Conservation (phyloP, 148 eudicot genomes). For the Polygonum maritimum region DNA sequence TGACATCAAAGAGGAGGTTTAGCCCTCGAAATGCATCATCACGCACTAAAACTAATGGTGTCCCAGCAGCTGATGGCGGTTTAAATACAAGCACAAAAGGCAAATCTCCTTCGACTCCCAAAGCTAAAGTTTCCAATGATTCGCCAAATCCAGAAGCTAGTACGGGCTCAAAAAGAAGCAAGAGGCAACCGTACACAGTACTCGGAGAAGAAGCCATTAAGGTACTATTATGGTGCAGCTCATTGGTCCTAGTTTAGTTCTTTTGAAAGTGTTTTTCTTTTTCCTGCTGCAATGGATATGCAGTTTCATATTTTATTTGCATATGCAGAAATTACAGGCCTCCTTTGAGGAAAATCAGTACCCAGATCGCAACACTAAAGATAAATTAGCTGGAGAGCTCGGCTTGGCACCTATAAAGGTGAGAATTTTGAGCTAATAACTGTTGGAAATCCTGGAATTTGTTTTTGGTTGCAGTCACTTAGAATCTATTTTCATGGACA, state of each 20-base stretch:
- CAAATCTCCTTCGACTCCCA: neutral
- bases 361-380: constrained; percentile 52
- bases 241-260: neutral
- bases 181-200: constrained; percentile 29
- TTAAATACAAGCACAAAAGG: neutral
- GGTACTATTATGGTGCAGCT: constrained; percentile 29
- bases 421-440: neutral
- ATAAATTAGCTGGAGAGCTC: constrained; percentile 62
- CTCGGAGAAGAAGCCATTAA: constrained; percentile 56
- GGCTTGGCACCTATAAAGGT: constrained; percentile 53
- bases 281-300: neutral
- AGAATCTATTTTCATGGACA: constrained; percentile 16
- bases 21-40: constrained; percentile 9
- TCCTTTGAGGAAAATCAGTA: constrained; percentile 80
- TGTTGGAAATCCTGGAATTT: neutral
- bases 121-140: constrained; percentile 5
- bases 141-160: neutral
- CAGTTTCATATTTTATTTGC: neutral
- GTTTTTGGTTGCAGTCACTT: neutral
- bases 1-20: constrained; percentile 26
- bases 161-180: neutral
- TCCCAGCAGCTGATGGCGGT: constrained; percentile 19
- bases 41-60: constrained; percentile 1
- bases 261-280: neutral
- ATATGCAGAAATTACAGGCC: constrained; percentile 52